Evolutionary conservation across 768 basidiomycete genomes (phyloP).

Genomic region (Suillus discolor): DNA sequence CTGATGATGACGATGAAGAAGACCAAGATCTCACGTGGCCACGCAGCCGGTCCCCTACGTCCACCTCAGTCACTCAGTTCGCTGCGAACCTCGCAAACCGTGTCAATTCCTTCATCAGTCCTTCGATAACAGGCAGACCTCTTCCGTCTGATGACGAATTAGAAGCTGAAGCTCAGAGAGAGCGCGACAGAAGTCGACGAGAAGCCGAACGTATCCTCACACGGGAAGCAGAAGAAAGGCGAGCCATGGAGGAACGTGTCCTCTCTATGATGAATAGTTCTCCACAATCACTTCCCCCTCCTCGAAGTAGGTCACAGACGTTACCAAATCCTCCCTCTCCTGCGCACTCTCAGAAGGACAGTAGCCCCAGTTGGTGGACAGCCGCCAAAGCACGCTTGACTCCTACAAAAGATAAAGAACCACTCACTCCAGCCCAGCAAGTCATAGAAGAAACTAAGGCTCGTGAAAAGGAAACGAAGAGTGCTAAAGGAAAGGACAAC

Average conservation of each 20-base stretch:
- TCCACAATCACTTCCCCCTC: conserved; percentile 49
- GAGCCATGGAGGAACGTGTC: conserved; percentile 71
- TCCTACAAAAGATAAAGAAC: conserved; percentile 73
- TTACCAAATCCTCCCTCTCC: conserved; percentile 63
- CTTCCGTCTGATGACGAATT: conserved; percentile 75
- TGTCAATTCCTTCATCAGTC: conserved; percentile 67
- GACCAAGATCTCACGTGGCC: conserved; percentile 24
- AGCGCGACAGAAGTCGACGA: conserved; percentile 72
- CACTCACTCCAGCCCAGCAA: conserved; percentile 84
- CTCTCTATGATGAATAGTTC: conserved; percentile 66
- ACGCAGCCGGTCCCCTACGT: conserved; percentile 53
- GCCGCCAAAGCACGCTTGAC: conserved; percentile 75
- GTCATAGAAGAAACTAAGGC: conserved; percentile 75
- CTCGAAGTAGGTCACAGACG: conserved; percentile 62
- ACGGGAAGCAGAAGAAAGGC: conserved; percentile 69
- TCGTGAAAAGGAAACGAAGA: conserved; percentile 56
- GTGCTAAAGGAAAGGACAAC: conserved; percentile 45
- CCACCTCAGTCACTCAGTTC: conserved; percentile 72
- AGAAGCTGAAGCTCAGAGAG: conserved; percentile 78
- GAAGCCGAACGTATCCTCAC: conserved; percentile 81
- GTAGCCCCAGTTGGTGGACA: conserved; percentile 64
- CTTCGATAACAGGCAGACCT: conserved; percentile 44
- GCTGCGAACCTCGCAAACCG: conserved; percentile 76
- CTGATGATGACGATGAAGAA: conserved; percentile 38
- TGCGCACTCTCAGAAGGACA: conserved; percentile 64